Conservation (phyloP, 305 asterid genomes). For the Fraxinus sp. region DNA sequence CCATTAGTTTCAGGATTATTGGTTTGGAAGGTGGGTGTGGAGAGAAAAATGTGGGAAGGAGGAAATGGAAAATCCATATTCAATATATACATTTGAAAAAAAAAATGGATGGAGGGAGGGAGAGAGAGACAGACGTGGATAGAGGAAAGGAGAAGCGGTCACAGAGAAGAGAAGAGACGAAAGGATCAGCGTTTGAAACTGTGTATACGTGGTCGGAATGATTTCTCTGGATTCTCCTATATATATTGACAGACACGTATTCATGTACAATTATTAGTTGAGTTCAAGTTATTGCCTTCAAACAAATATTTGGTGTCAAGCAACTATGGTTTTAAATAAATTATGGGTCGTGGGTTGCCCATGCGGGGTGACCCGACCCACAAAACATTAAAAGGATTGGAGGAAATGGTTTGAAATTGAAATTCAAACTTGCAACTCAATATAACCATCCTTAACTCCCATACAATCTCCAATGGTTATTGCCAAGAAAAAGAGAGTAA, state of each 20-base stretch:
- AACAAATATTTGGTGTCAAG: neutral
- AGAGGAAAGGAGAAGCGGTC: conserved; percentile 22
- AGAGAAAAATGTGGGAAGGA: conserved; percentile 32
- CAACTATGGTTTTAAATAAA: neutral
- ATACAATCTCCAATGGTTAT: neutral
- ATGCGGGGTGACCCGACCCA: neutral
- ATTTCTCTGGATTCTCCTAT: conserved; percentile 2
- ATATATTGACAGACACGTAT: neutral
- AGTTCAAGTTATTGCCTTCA: neutral
- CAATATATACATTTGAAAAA: neutral
- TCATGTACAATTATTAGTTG: neutral
- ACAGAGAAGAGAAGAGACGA: conserved; percentile 14
- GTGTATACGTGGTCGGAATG: conserved; percentile 21
- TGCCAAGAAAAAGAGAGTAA: neutral
- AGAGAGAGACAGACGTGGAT: conserved; percentile 28
- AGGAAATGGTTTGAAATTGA: neutral
- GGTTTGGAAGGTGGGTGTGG: conserved; percentile 22
- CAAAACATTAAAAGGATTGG: neutral
- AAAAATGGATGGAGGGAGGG: neutral
- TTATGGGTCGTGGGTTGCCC: neutral
- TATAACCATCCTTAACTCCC: neutral
- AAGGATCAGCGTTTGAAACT: conserved; percentile 20
- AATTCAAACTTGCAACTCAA: too few species aligned
- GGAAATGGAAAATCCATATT: conserved; percentile 19
- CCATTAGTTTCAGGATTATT: conserved; percentile 18